Evolutionary conservation across 495 filamentous ascomycete genomes (phyloP), one percentile per base, ranked within the genome.

Genomic region (Penicillium coprophilum): DNA sequence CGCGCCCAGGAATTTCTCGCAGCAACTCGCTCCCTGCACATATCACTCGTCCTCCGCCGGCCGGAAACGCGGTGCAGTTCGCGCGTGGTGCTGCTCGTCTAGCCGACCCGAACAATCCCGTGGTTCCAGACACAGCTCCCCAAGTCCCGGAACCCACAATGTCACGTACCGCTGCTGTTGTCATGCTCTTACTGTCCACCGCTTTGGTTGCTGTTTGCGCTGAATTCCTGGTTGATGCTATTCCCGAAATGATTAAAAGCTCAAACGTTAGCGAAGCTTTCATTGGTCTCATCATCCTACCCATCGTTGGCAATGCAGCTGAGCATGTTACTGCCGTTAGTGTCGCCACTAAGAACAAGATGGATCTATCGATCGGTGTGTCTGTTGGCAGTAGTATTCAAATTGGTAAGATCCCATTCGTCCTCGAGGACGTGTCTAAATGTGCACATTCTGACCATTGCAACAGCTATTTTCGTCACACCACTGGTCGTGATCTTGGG

Each of bases 301-400:
- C 92, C 20, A 92, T 96, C 57, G 90, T 96, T 11, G 90, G 91
- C 53, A 96, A 96, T 61, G 91, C 92, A 1, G 92, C 91, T 0
- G 91, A 96, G 76, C 91, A 96, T 77, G 88, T 94, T 7, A 96
- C 91, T 1, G 90, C 92, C 1, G 88, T 96, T 36, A 89, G 85
- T 24, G 91, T 96, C 8, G 91, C 92, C 6, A 81, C 82, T 59
- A 96, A 96, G 78, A 96, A 96, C 75, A 96, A 96, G 77, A 95
- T 96, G 91, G 91, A 96, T 76, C 77, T 96, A 27, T 87, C 92
- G 0, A 95, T 96, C 59, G 91, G 90, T 62, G 89, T 96, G 24
- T 91, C 91, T 5, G 85, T 96, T 19, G 92, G 92, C 13, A 88
- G 84, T 46, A 91, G 87, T 59, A 95, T 96, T 65, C 92, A 96